Base-by-base conservation (phyloP, 2,329 filamentous ascomycete genomes). In the Fusarium sp. region DNA sequence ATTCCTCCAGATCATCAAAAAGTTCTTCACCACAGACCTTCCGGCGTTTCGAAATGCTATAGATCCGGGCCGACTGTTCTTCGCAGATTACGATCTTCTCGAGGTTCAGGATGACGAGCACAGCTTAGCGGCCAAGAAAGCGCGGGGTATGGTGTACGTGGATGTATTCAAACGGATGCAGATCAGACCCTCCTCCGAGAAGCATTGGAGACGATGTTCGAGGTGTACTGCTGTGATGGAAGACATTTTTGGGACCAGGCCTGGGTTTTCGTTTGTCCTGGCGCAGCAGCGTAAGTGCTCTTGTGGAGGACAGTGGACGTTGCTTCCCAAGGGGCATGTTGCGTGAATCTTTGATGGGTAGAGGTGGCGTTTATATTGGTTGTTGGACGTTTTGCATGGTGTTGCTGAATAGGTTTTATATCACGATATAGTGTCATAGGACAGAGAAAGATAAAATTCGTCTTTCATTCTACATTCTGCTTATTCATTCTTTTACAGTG, bases 21-120 rank as follows among this genome's bases (percentile, higher is more conserved):
- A 87, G 57, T 85, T 91, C 62, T 89, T 95, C 63, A 83, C 84
- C 32, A 82, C 83, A 29, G 86, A 89, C 47, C 79, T 94, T 29
- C 83, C 83, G 0, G 82, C 84, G 22, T 85, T 94, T 57, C 84
- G 87, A 42, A 82, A 82, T 7, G 83, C 86, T 57, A 85, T 90
- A 13, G 89, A 96, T 70, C 85, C 88, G 29, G 87, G 90, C 12
- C 86, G 86, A 65, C 83, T 97, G 51, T 92, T 92, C 80, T 92
- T 94, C 79, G 87, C 88, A 51, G 88, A 96, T 76, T 93, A 90
- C 58, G 84, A 84, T 51, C 87, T 92, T 77, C 83, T 96, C 13
- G 91, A 91, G 7, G 82, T 93, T 16, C 85, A 86, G 12, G 86
- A 90, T 56, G 88, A 90, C 63, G 79, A 80, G 16, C 81, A 82